Evolutionary conservation across 768 basidiomycete species (phyloP).

Genomic region (Podaxis carcinomalis): DNA sequence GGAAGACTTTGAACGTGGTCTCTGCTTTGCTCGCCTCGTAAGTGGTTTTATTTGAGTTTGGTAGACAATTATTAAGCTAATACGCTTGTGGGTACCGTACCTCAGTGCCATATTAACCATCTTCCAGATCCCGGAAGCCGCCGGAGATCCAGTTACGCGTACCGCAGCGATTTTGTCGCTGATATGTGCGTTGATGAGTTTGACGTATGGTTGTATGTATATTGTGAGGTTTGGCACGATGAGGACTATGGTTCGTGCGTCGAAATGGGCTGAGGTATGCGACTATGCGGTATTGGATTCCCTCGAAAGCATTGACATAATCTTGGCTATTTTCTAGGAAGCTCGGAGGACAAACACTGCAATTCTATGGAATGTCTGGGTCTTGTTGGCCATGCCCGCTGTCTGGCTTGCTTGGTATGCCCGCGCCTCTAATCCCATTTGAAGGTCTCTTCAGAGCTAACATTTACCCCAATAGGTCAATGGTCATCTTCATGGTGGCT

Average conservation of each 20-base stretch:
- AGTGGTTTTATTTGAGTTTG: conserved; percentile 12
- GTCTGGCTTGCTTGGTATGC: conserved; percentile 67
- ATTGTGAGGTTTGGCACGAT: conserved; percentile 70
- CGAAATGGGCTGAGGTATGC: conserved; percentile 66
- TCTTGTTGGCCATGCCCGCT: conserved; percentile 45
- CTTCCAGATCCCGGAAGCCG: conserved; percentile 54
- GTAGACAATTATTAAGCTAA: not conserved
- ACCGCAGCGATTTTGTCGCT: conserved; percentile 62
- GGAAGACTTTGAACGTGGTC: conserved; percentile 73
- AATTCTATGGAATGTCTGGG: conserved; percentile 35
- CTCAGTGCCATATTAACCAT: conserved; percentile 66
- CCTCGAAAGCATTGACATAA: no score
- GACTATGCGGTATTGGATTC: not conserved
- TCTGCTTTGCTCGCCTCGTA: conserved; percentile 56
- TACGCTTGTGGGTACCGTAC: not conserved
- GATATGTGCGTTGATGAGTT: conserved; percentile 63
- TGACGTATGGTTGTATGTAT: conserved; percentile 71
- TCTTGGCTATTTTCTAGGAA: conserved; percentile 36
- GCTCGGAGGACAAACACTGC: conserved; percentile 38
- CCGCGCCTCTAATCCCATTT: not conserved
- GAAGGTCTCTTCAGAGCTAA: not conserved
- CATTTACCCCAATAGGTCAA: conserved; percentile 41
- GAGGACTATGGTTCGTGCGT: conserved; percentile 68
- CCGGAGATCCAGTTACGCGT: conserved; percentile 56
- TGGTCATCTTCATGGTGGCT: conserved; percentile 58